Base-by-base conservation (phyloP, 441 rosid genomes). In the Erysimum pusillum region DNA sequence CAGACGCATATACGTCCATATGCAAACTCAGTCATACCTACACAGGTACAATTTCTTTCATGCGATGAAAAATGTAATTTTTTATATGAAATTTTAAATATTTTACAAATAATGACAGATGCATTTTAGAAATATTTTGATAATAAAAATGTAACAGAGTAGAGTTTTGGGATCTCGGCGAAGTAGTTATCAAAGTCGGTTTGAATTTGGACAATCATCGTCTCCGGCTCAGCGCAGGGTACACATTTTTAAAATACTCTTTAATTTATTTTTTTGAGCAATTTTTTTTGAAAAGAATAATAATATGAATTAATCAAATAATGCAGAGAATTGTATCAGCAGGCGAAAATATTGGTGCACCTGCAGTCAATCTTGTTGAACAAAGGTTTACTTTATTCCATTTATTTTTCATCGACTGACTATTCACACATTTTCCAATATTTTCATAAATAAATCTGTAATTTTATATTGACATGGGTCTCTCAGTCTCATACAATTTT, bases 181-280 rank as follows among this genome's bases (percentile, higher is more conserved):
- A 31, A 9, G 13, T 41, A 53, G 25, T 53, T 41, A 74, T 15
- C 49, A 20, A 74, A 65, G 0, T 20, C 31, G 15, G 6, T 56
- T n/a, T 74, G 48, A 64, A 1, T 1, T 17, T 6, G 64, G 54
- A 74, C 39, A 56, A 56, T 25, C 77, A 34, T 64, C 77, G 35
- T 34, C 64, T 64, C 7, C 28, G 3, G 56, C 35, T 74, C 71
- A 45, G 45, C 63, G 77, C 53, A 44, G 38, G 64, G 77, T 74
- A 63, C 38, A 53, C 36, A 17, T 13, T 18, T 63, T 20, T 22
- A 9, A 11, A 18, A 53, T 2, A n/a, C n/a, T n/a, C n/a, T n/a
- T n/a, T n/a, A n/a, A n/a, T n/a, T n/a, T n/a, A n/a, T n/a, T n/a
- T n/a, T n/a, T n/a, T n/a, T n/a, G n/a, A n/a, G n/a, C n/a, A n/a